Evolutionary conservation across 2,329 filamentous ascomycete genomes (phyloP).

Genomic region (Apiospora kogelbergensis): DNA sequence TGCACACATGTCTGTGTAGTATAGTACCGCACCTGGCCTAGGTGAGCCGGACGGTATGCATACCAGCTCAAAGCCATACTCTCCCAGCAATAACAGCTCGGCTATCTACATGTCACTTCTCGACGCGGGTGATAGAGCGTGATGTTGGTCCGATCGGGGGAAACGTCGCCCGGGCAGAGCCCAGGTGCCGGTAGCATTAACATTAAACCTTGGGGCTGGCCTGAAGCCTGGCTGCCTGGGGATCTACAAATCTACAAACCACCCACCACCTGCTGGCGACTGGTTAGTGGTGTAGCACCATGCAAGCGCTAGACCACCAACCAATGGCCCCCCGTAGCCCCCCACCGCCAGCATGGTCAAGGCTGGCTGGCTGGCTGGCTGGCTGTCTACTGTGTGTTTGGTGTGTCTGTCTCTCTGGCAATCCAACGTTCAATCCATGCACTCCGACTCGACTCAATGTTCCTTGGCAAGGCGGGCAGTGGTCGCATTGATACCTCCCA

Average conservation of each 20-base stretch:
- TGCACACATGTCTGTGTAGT: background rate
- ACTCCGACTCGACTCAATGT: background rate
- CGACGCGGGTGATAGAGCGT: too few species aligned
- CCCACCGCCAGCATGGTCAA: background rate
- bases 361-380: too few species aligned
- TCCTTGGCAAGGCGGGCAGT: constrained; percentile 5
- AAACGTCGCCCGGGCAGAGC: background rate
- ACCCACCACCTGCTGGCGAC: too few species aligned
- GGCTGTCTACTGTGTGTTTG: too few species aligned
- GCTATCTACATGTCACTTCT: too few species aligned
- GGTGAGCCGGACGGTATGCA: background rate
- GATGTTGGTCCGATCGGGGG: background rate
- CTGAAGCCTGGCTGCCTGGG: too few species aligned
- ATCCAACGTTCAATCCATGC: background rate
- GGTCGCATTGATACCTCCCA: background rate
- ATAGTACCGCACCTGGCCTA: background rate
- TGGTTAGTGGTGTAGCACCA: too few species aligned
- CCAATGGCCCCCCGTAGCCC: background rate
- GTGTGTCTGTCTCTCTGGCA: too few species aligned
- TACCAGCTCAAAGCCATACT: too few species aligned
- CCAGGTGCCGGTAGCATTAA: too few species aligned
- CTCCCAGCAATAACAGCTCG: background rate
- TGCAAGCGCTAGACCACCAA: background rate
- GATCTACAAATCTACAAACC: too few species aligned
- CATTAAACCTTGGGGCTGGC: background rate